A percentile compares a stretch with the other conserved stretches of the same genome.
Evolutionary conservation across 148 eudicot species (phyloP).

Genomic region (Agrostemma githago): DNA sequence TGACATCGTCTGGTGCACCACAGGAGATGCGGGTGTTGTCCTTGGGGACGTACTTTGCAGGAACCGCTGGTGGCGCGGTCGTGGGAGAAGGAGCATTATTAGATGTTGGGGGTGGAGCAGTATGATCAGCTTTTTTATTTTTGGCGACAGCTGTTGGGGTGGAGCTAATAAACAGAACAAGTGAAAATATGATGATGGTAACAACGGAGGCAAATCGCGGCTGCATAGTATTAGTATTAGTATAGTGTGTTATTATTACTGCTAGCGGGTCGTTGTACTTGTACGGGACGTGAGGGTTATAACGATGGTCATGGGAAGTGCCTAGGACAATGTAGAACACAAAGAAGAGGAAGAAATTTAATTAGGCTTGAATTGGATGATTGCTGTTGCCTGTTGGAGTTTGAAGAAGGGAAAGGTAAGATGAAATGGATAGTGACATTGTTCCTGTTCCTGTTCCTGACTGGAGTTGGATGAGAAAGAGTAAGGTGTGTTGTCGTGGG

Average conservation of each 20-base stretch:
- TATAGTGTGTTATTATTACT: neutral
- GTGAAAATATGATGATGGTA: slow-evolving; percentile 13
- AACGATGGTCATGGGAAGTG: neutral
- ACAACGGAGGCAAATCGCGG: neutral
- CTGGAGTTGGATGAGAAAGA: slow-evolving; percentile 26
- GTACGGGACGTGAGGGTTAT: neutral
- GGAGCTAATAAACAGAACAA: slow-evolving; percentile 17
- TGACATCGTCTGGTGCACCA: slow-evolving; percentile 35
- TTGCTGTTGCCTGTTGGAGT: slow-evolving; percentile 1
- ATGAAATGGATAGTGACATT: slow-evolving; percentile 7
- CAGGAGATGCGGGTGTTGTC: slow-evolving; percentile 56
- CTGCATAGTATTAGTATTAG: no score
- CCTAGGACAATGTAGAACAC: neutral
- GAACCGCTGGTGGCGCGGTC: slow-evolving; percentile 1
- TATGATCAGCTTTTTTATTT: neutral
- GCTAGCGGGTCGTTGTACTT: neutral
- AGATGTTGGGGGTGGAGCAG: slow-evolving; percentile 10
- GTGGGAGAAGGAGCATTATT: slow-evolving; percentile 17
- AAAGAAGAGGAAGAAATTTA: neutral
- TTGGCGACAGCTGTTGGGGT: slow-evolving; percentile 2
- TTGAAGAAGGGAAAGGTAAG: neutral
- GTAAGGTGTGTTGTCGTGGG: slow-evolving; percentile 47
- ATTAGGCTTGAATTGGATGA: no score
- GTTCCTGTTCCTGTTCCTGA: neutral
- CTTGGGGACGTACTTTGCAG: slow-evolving; percentile 33